Evolutionary conservation across 2,329 filamentous ascomycete genomes (phyloP), one percentile per base, ranked within the genome.

Genomic region (Juglanconis sp.): DNA sequence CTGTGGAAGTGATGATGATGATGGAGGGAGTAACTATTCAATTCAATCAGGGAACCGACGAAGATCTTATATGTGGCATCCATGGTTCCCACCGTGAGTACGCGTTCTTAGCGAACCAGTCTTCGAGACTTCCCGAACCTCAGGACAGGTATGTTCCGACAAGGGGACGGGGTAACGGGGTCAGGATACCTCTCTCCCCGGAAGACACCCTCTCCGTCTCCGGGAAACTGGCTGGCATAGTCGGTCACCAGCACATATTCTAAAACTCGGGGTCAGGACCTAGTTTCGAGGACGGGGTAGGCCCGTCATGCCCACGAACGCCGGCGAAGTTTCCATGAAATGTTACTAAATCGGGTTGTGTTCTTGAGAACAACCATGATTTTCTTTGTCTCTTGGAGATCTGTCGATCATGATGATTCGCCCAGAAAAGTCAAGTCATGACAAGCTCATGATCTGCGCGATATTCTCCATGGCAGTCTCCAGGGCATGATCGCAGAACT

Each of bases 341-440:
- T 24, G 24, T 24, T 24, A 24, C 24, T 24, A 15, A 9, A n/a
- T 24, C 24, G 17, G 35, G 38, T 42, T 31, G 10, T 9, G 4
- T 11, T 13, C 17, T 11, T 17, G n/a, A 40, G 46, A 56, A 56
- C 52, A 52, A 44, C 46, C 31, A 35, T 47, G 38, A 55, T 60
- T 50, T 47, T 46, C 55, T 50, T 49, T 32, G n/a, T 52, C 46
- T 50, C 49, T 46, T 30, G 34, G 53, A 48, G 40, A 48, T 47
- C 53, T 44, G 53, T 57, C 51, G 50, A 55, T 38, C 48, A 53
- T 15, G 17, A 15, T 32, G 15, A 34, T 24, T 30, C 35, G 58
- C 53, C 58, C 48, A 56, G 53, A 34, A 60, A n/a, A 56, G 58
- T 17, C 58, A 57, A 56, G 58, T 17, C 51, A 24, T 44, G 52